Percentiles rank a stretch among this genome's conserved stretches.
phyloP scores from a whole-genome alignment of 1,284 basidiomycete genomes.

The Coniophora puteana region DNA sequence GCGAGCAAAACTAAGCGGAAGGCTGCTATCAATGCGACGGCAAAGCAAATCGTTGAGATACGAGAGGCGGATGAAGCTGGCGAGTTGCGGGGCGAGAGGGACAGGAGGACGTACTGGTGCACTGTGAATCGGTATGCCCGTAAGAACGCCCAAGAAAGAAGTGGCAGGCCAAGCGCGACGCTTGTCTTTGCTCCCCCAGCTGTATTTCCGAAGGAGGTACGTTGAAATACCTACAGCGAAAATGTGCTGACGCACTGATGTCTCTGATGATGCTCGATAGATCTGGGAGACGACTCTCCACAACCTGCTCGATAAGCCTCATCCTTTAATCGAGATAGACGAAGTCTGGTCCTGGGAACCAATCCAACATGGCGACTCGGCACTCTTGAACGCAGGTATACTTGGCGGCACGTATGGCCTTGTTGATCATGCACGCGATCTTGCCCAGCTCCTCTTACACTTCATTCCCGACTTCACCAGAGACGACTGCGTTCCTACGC shows the following conservation, averaged over 20 bases:
- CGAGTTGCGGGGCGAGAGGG: conserved; percentile 13
- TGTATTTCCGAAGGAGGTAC: conserved; percentile 76
- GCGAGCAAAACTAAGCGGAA: conserved; percentile 26
- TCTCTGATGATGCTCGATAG: conserved; percentile 25
- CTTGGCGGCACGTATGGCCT: conserved; percentile 58
- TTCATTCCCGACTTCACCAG: conserved; percentile 42
- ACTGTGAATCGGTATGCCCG: conserved; percentile 49
- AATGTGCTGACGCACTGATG: not conserved
- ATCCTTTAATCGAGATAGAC: conserved; percentile 37
- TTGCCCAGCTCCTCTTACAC: conserved; percentile 58
- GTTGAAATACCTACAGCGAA: conserved; percentile 11
- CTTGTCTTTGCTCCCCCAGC: conserved; percentile 73
- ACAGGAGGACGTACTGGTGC: conserved; percentile 42
- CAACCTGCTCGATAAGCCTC: conserved; percentile 36
- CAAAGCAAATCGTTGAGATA: conserved; percentile 20
- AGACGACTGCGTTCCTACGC: conserved; percentile 37
- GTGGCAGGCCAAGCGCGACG: conserved; percentile 43
- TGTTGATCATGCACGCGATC: conserved; percentile 63
- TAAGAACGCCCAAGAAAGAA: conserved; percentile 6
- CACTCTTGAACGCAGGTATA: conserved; percentile 51
- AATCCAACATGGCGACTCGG: conserved; percentile 70
- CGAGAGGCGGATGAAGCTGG: not conserved
- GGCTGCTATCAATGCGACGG: conserved; percentile 12
- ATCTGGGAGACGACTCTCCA: conserved; percentile 61
- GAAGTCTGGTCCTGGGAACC: conserved; percentile 78